A percentile compares a stretch with the other conserved stretches of the same genome.
These are phyloP conservation scores for Lachnellula arida DNA, from an alignment of 2,329 filamentous ascomycete genomes.

Conservation along the genomic window DNA sequence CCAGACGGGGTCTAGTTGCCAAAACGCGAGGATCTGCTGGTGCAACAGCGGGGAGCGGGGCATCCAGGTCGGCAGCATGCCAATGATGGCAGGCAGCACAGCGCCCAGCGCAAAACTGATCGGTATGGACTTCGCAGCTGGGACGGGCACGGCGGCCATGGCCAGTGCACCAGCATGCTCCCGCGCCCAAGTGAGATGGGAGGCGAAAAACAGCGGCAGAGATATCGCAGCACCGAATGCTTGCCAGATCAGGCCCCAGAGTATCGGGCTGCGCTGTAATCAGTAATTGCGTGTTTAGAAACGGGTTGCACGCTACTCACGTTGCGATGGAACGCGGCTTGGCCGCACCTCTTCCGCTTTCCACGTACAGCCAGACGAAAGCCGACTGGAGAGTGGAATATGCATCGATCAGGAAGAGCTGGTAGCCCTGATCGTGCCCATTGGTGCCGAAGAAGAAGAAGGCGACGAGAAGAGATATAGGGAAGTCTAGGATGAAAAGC, in stretches of 20 bases:
- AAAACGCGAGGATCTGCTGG: slow-evolving; percentile 23
- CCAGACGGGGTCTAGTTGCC: slow-evolving; percentile 26
- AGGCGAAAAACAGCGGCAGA: slow-evolving; percentile 25
- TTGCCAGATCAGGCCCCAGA: slow-evolving; percentile 26
- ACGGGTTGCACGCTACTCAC: slow-evolving; percentile 7
- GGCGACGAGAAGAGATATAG: slow-evolving; percentile 21
- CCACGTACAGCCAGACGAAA: slow-evolving; percentile 29
- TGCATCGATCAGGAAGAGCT: slow-evolving; percentile 26
- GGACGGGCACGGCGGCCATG: not conserved
- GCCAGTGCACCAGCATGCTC: slow-evolving; percentile 8
- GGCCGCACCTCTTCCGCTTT: slow-evolving; percentile 18
- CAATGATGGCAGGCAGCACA: slow-evolving; percentile 19
- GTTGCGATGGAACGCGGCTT: slow-evolving; percentile 22
- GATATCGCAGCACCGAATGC: slow-evolving; percentile 25
- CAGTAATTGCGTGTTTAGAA: not conserved
- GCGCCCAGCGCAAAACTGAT: slow-evolving; percentile 26
- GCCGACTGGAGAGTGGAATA: slow-evolving; percentile 25
- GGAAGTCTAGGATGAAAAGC: slow-evolving; percentile 25
- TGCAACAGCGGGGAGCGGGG: slow-evolving; percentile 17
- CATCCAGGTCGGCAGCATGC: slow-evolving; percentile 25
- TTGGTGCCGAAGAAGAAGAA: slow-evolving; percentile 29
- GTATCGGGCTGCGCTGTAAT: slow-evolving; percentile 18
- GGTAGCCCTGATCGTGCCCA: slow-evolving; percentile 22
- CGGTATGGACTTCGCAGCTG: not conserved
- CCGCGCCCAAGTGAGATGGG: slow-evolving; percentile 25